Evolutionary conservation across 1,284 basidiomycete genomes (phyloP).

Genomic region (Trametes polyzona): DNA sequence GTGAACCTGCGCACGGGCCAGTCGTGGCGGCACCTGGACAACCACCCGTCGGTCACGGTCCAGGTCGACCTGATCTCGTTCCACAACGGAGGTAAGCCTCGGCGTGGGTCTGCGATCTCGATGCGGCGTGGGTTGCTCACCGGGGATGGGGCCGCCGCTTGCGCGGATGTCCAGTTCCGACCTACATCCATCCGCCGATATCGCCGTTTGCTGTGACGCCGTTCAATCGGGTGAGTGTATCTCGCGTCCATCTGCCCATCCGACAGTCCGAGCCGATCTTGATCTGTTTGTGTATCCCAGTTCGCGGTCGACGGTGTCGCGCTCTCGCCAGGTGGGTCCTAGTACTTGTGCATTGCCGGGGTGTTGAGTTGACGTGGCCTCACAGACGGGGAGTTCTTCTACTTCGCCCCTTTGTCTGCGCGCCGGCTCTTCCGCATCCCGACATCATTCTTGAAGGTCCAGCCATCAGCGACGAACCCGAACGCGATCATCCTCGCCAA

Average conservation of each 20-base stretch:
- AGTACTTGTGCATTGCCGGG: too few species aligned
- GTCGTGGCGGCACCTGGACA: slow-evolving; percentile 38
- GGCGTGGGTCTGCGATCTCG: too few species aligned
- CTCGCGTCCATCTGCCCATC: too few species aligned
- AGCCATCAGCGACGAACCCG: slow-evolving; percentile 28
- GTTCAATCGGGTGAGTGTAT: slow-evolving; percentile 11
- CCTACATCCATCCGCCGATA: slow-evolving; percentile 23
- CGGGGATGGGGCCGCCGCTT: neutral
- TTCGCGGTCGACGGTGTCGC: slow-evolving; percentile 27
- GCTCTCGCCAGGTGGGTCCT: slow-evolving; percentile 15
- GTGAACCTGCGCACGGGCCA: slow-evolving; percentile 35
- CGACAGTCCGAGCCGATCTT: too few species aligned
- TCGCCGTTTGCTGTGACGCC: slow-evolving; percentile 24
- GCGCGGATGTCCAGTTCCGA: slow-evolving; percentile 10
- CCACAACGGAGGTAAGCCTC: slow-evolving; percentile 29
- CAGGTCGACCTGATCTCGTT: slow-evolving; percentile 31
- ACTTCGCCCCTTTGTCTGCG: slow-evolving; percentile 33
- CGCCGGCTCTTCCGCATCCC: slow-evolving; percentile 37
- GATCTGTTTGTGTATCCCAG: neutral
- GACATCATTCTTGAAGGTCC: slow-evolving; percentile 32
- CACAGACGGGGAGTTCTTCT: slow-evolving; percentile 33
- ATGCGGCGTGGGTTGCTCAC: neutral
- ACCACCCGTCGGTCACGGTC: slow-evolving; percentile 24
- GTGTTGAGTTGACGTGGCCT: neutral
- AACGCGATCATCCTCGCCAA: slow-evolving; percentile 26